Evolutionary conservation across 2,329 filamentous ascomycete species (phyloP).

Genomic region (Fonsecaea monophora): DNA sequence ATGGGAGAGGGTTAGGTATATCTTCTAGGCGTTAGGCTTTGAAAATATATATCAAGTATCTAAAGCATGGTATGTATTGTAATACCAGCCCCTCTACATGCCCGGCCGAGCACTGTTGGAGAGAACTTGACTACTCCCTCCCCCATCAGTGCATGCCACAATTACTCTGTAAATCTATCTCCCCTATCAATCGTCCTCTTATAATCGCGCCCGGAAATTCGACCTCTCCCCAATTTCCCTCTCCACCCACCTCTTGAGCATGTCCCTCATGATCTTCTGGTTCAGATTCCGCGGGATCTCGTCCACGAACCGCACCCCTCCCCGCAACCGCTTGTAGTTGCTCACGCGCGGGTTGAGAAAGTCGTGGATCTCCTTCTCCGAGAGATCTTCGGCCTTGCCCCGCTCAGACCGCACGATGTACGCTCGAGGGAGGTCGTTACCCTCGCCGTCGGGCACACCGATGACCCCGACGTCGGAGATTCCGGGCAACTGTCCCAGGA

Average conservation of each 20-base stretch:
- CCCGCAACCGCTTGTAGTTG: constrained; percentile 57
- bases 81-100: too few species aligned
- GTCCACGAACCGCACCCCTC: constrained; percentile 57
- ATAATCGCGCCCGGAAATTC: constrained; percentile 22
- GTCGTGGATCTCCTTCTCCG: constrained; percentile 49
- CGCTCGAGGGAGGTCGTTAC: constrained; percentile 51
- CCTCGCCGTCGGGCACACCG: constrained; percentile 45
- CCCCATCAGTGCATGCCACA: too few species aligned
- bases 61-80: too few species aligned
- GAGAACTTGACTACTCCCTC: neutral
- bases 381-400: constrained; percentile 37
- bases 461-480: constrained; percentile 57
- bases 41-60: too few species aligned
- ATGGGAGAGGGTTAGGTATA: too few species aligned
- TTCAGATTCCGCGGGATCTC: constrained; percentile 57
- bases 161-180: neutral
- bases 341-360: constrained; percentile 45
- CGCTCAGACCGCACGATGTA: constrained; percentile 51
- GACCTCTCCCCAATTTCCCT: constrained; percentile 5
- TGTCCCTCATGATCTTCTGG: constrained; percentile 55
- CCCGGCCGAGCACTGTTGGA: too few species aligned
- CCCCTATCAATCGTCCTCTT: neutral
- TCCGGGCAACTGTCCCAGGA: constrained; percentile 49
- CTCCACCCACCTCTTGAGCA: constrained; percentile 34
- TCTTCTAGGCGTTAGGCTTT: too few species aligned